Percentiles rank a stretch among this genome's conserved stretches.
These are phyloP conservation scores for Cupressus sempervirens DNA, from an alignment of 75 land plant species.

Conservation along the genomic window DNA sequence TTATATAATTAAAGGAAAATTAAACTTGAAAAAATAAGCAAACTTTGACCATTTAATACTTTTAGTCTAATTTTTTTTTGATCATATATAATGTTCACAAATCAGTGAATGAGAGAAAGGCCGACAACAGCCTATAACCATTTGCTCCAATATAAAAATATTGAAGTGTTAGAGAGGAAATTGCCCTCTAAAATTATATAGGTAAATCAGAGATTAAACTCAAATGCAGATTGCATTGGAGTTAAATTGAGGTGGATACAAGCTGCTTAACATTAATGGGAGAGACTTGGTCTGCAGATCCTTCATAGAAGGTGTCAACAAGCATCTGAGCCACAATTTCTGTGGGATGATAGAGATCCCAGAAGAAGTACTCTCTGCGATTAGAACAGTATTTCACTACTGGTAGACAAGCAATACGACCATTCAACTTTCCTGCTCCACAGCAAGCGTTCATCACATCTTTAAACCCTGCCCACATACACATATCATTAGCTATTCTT, in stretches of 20 bases:
- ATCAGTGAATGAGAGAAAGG: no score
- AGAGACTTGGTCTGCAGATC: conserved; percentile 22
- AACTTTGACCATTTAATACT: no score
- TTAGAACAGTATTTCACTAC: conserved; percentile 44
- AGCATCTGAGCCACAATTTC: conserved; percentile 36
- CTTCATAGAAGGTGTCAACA: conserved; percentile 27
- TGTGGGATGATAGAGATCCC: conserved; percentile 82
- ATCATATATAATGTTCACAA: no score
- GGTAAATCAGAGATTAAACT: no score
- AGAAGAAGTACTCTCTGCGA: conserved; percentile 55
- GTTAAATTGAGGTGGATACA: conserved; percentile 1
- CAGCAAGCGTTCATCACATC: conserved; percentile 64
- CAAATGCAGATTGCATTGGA: not conserved
- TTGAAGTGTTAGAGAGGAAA: no score
- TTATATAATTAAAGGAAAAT: no score
- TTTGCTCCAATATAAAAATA: no score
- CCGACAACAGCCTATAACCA: no score
- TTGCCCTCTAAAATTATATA: no score
- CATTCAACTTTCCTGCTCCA: conserved; percentile 58
- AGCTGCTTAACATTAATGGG: conserved; percentile 61
- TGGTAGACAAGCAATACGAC: conserved; percentile 55
- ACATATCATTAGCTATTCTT: not conserved
- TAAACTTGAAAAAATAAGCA: no score
- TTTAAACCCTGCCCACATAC: conserved; percentile 47
- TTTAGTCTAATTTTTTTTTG: no score